These are phyloP conservation scores for Geotrichum europaeum DNA, from an alignment of 1,139 yeast species.

Conservation along the genomic window DNA sequence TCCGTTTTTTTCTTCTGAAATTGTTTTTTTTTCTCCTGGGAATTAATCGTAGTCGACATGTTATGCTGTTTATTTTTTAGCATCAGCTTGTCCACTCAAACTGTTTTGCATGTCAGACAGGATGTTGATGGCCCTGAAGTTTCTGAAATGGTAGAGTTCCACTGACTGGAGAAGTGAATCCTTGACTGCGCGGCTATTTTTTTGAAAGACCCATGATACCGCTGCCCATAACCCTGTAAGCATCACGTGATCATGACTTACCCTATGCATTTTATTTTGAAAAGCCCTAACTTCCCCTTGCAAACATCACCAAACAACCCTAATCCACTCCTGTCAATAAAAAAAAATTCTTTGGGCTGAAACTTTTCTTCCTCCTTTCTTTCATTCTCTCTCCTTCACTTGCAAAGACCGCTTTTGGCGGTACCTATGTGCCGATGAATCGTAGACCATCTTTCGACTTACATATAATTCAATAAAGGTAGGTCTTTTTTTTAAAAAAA, in stretches of 20 bases:
- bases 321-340: not conserved
- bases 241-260: not conserved
- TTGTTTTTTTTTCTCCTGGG: not conserved
- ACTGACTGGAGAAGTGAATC: not conserved
- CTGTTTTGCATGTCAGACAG: too few species aligned
- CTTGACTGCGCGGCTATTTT: not conserved
- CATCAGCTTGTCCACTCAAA: too few species aligned
- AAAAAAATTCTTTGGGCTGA: not conserved
- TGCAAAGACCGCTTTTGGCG: not conserved
- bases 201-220: not conserved
- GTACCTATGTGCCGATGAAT: not conserved
- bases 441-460: not conserved
- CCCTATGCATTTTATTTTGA: not conserved
- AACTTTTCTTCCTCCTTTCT: not conserved
- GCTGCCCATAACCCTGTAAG: not conserved
- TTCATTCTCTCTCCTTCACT: not conserved
- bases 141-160: too few species aligned
- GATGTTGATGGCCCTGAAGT: too few species aligned
- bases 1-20: not conserved
- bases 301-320: not conserved
- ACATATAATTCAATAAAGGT: not conserved
- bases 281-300: not conserved
- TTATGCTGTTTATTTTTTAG: not conserved
- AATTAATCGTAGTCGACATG: not conserved
- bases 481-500: not conserved